Percentiles rank a stretch among this genome's conserved stretches.
Conservation (phyloP, 2,329 filamentous ascomycete genomes). For the Talaromyces sp. region DNA sequence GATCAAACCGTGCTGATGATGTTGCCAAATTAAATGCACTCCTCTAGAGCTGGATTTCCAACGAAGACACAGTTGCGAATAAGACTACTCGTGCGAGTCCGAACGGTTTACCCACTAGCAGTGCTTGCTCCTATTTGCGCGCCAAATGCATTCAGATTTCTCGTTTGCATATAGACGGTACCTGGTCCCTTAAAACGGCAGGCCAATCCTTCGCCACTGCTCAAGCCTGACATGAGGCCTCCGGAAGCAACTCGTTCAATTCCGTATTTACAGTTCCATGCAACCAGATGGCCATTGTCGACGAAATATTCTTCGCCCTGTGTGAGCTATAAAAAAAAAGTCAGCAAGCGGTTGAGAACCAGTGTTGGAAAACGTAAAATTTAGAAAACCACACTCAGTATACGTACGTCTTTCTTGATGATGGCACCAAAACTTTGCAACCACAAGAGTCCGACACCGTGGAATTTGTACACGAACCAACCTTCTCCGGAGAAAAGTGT, state of each 20-base stretch:
- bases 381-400: neutral
- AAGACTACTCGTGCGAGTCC: too few relatives aligned
- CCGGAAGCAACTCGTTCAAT: conserved; percentile 86
- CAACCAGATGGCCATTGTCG: conserved; percentile 88
- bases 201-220: conserved; percentile 79
- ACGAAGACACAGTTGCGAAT: too few relatives aligned
- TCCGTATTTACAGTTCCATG: conserved; percentile 93
- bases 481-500: conserved; percentile 94
- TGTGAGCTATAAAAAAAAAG: conserved; percentile 27
- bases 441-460: conserved; percentile 78
- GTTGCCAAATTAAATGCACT: too few relatives aligned
- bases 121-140: conserved; percentile 47
- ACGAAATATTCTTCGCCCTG: conserved; percentile 82
- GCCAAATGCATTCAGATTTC: conserved; percentile 66
- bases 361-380: too few relatives aligned
- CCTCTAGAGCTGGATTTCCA: too few relatives aligned
- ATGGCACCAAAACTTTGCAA: conserved; percentile 92
- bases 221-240: conserved; percentile 82
- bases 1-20: too few relatives aligned
- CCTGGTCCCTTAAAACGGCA: conserved; percentile 92
- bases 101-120: conserved; percentile 22
- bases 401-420: conserved; percentile 81
- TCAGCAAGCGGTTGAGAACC: too few relatives aligned
- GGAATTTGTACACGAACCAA: conserved; percentile 82
- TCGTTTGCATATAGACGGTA: conserved; percentile 86